phyloP scores from a whole-genome alignment of 306 rosid genomes.

The Medicago truncatula region DNA sequence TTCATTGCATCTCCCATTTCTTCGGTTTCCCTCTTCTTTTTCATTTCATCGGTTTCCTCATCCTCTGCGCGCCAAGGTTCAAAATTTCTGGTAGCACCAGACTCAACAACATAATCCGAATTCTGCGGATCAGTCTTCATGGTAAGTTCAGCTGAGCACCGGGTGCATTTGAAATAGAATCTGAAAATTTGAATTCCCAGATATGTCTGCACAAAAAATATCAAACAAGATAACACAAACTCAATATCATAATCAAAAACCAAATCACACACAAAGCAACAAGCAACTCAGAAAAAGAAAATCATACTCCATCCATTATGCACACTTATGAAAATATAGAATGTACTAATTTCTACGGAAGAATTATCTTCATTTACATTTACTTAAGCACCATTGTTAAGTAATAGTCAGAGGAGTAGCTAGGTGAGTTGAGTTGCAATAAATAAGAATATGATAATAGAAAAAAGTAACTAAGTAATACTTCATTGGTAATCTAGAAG shows the following conservation, averaged over 20 bases:
- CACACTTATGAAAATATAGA: not conserved
- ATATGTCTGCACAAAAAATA: constrained; percentile 65
- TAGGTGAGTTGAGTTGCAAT: not conserved
- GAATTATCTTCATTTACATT: not conserved
- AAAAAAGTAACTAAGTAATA: not conserved
- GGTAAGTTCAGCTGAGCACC: constrained; percentile 84
- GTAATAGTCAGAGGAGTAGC: not conserved
- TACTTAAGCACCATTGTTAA: not conserved
- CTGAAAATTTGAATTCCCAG: constrained; percentile 87
- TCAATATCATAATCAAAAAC: constrained; percentile 13
- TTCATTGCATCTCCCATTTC: constrained; percentile 94
- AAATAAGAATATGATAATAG: not conserved
- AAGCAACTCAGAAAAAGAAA: not conserved
- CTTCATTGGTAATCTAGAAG: not conserved
- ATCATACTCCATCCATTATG: not conserved
- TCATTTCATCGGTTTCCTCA: constrained; percentile 56
- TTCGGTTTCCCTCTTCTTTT: constrained; percentile 70
- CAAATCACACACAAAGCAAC: constrained; percentile 27
- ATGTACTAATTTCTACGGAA: not conserved
- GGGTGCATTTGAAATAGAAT: constrained; percentile 86
- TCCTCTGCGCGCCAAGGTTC: constrained; percentile 86
- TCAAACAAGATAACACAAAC: not conserved
- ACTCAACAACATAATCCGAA: constrained; percentile 87
- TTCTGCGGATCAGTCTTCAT: constrained; percentile 93
- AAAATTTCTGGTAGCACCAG: constrained; percentile 69